Percentiles rank a stretch among this genome's conserved stretches.
Evolutionary conservation across 148 eudicot genomes (phyloP).

Genomic region (Simmondsia chinensis): DNA sequence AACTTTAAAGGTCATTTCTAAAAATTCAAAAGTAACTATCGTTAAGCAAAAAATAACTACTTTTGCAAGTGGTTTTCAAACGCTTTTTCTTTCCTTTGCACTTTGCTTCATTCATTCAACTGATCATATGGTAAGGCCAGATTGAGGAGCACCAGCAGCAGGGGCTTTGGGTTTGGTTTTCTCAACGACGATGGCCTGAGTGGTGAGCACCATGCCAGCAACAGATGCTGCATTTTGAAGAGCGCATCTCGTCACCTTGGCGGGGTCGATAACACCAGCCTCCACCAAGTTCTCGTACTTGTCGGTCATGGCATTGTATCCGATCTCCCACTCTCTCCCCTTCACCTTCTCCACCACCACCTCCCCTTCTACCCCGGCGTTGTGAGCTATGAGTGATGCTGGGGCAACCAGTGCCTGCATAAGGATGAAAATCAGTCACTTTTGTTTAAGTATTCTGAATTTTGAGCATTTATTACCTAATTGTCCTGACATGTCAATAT

Average conservation of each 20-base stretch:
- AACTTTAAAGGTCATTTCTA: too few relatives aligned
- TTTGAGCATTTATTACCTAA: too few relatives aligned
- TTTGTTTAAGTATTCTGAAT: too few relatives aligned
- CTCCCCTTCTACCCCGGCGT: slow-evolving; percentile 97
- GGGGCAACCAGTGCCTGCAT: slow-evolving; percentile 90
- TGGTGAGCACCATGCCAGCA: slow-evolving; percentile 97
- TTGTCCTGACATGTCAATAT: too few relatives aligned
- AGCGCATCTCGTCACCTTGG: slow-evolving; percentile 93
- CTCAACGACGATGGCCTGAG: slow-evolving; percentile 96
- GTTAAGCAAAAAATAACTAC: too few relatives aligned
- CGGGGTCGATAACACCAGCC: slow-evolving; percentile 91
- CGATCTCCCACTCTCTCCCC: slow-evolving; percentile 79
- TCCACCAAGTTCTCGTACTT: slow-evolving; percentile 74
- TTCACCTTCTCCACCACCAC: slow-evolving; percentile 90
- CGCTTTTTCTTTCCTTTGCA: too few relatives aligned
- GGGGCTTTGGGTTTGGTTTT: slow-evolving; percentile 63
- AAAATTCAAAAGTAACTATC: too few relatives aligned
- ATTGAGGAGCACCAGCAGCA: slow-evolving; percentile 44
- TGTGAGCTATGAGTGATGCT: slow-evolving; percentile 75
- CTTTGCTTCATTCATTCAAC: too few relatives aligned
- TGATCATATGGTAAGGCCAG: slow-evolving; percentile 47
- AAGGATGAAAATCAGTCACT: too few relatives aligned
- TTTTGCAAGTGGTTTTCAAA: too few relatives aligned
- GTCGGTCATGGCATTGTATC: slow-evolving; percentile 96
- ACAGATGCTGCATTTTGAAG: slow-evolving; percentile 95